phyloP scores from a whole-genome alignment of 1,139 yeast species.

The Suhomyces guaymorum region DNA sequence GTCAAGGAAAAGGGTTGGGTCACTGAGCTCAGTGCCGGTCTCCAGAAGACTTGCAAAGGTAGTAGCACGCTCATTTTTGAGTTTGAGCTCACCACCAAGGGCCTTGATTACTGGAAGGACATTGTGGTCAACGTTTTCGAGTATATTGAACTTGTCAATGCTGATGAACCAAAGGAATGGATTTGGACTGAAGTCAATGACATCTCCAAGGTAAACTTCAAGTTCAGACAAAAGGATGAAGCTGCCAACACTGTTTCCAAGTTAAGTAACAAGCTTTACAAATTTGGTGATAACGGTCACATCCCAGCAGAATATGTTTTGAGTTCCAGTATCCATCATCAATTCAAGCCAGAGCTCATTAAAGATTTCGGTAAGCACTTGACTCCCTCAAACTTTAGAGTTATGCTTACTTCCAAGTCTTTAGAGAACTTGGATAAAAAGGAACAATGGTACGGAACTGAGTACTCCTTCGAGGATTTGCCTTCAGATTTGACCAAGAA shows the following conservation, averaged over 20 bases:
- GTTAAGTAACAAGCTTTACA: constrained; percentile 46
- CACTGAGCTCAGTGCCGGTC: constrained; percentile 73
- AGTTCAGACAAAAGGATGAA: constrained; percentile 64
- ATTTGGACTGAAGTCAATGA: constrained; percentile 51
- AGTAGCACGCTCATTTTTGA: constrained; percentile 66
- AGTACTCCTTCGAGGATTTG: constrained; percentile 55
- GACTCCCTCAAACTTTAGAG: constrained; percentile 60
- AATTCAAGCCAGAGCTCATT: constrained; percentile 59
- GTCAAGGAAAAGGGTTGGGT: constrained; percentile 81
- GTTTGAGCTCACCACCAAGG: constrained; percentile 73
- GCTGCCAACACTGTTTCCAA: constrained; percentile 63
- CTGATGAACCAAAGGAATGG: constrained; percentile 59
- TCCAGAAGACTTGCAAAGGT: constrained; percentile 67
- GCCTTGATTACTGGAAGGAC: constrained; percentile 63
- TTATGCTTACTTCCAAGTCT: constrained; percentile 55
- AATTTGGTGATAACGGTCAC: constrained; percentile 34
- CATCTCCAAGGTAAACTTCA: constrained; percentile 54
- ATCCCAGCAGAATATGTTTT: constrained; percentile 68
- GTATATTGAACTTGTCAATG: constrained; percentile 60
- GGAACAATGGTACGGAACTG: constrained; percentile 93
- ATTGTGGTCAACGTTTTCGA: constrained; percentile 65
- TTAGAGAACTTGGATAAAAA: constrained; percentile 38
- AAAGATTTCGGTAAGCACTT: constrained; percentile 52
- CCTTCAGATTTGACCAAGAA: constrained; percentile 36
- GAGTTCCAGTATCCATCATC: constrained; percentile 56